These are phyloP conservation scores for Paraphaeosphaeria minitans DNA, from an alignment of 2,329 filamentous ascomycete genomes.

Conservation along the genomic window DNA sequence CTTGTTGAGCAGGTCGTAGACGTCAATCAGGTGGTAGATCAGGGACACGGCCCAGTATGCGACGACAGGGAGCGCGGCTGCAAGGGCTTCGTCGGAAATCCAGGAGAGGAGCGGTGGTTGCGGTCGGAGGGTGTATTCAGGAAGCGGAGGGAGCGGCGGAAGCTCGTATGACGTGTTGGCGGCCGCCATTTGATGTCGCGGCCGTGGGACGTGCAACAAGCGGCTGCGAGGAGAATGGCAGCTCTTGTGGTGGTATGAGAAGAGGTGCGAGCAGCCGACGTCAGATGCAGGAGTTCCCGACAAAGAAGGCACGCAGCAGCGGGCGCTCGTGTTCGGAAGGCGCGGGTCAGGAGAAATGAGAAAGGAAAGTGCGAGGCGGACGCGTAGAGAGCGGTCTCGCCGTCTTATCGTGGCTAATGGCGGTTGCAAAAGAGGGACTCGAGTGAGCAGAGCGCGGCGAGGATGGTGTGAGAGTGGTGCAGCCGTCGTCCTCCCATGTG, in stretches of 20 bases:
- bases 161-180: constrained; percentile 65
- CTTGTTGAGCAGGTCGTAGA: constrained; percentile 82
- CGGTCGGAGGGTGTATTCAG: constrained; percentile 74
- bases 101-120: constrained; percentile 75
- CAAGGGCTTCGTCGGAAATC: constrained; percentile 80
- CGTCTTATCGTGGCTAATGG: neutral
- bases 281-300: neutral
- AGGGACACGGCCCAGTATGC: constrained; percentile 89
- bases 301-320: neutral
- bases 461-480: constrained; percentile 42
- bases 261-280: neutral
- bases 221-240: constrained; percentile 12
- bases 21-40: constrained; percentile 86
- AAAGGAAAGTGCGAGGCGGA: constrained; percentile 20
- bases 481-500: constrained; percentile 1
- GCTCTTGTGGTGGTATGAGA: neutral
- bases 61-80: constrained; percentile 75
- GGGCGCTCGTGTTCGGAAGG: constrained; percentile 2
- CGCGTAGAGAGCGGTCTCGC: neutral
- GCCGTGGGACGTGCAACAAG: constrained; percentile 9
- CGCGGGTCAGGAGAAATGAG: constrained; percentile 6
- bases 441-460: constrained; percentile 34
- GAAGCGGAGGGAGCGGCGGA: constrained; percentile 86
- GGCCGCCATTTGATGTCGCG: constrained; percentile 43
- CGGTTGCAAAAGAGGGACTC: constrained; percentile 38